Base-by-base conservation (phyloP, 352 stramenopile species). In the Globisporangium cylindrosporum region DNA sequence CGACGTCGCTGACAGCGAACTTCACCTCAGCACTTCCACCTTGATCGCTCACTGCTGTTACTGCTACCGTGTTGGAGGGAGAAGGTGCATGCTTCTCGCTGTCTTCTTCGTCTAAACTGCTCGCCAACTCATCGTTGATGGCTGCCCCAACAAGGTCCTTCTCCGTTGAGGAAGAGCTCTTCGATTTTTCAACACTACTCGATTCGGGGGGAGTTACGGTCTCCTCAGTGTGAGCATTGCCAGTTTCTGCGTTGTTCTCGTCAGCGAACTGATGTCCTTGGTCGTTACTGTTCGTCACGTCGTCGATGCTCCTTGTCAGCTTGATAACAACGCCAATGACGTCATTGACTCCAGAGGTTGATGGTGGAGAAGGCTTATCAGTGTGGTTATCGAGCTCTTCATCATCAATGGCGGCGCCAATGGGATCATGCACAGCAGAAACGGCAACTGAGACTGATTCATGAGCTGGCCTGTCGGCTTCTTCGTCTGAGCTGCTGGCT, bases 341-440 rank as follows among this genome's bases (percentile, higher is more conserved):
- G 22, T 68, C 38, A 18, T 9, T 41, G 18, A 7, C 27, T 6
- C 22, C 49, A 24, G 9, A 14, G 7, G 15, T 27, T 9, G 25
- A 32, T 15, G 29, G 14, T 61, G 15, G 32, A 20, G 32, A 10
- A 4, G 32, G 49, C 7, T 61, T 10, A 6, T 25, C 7, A 10
- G 10, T 51, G 8, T 57, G 51, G 51, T 57, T 57, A 34, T 27
- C 51, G 1, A n/a, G 51, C 22, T 57, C 51, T 57, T 68, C 54
- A 46, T 70, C 71, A 41, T 84, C 77, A 5, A 84, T 65, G 36
- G 74, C 75, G 22, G 77, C 75, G 20, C 78, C 77, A 59, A 84
- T 80, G 22, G 59, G 59, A 55, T 64, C 59, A 46, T 65, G 1
- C 14, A 14, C 12, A 71, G 77, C 59, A 70, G 62, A 4, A 53